Evolutionary conservation across 2,329 filamentous ascomycete genomes (phyloP).

Genomic region (Cladosporium austrohemisphaericum): DNA sequence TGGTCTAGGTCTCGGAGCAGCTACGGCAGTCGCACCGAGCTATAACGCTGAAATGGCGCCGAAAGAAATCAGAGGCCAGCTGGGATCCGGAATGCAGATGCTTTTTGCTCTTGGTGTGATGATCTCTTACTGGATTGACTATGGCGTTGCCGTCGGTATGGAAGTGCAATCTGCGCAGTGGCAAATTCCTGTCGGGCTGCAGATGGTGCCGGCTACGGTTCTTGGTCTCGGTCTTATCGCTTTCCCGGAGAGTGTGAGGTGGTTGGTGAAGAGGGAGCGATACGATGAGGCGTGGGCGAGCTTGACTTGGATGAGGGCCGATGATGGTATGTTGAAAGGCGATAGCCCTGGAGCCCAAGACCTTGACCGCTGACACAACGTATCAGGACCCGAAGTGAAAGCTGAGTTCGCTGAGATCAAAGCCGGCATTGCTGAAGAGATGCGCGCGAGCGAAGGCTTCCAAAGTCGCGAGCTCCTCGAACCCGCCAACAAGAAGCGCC

Average conservation of each 20-base stretch:
- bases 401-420: slow-evolving; percentile 52
- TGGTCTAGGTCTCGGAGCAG: slow-evolving; percentile 46
- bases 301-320: slow-evolving; percentile 51
- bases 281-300: slow-evolving; percentile 47
- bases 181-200: slow-evolving; percentile 55
- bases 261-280: slow-evolving; percentile 47
- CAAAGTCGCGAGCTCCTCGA: slow-evolving; percentile 43
- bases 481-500: slow-evolving; percentile 43
- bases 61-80: slow-evolving; percentile 45
- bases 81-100: slow-evolving; percentile 52
- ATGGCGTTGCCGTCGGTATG: slow-evolving; percentile 40
- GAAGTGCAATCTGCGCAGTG: slow-evolving; percentile 44
- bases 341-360: no score
- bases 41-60: slow-evolving; percentile 54
- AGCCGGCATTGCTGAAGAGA: slow-evolving; percentile 45
- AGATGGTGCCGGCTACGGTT: slow-evolving; percentile 47
- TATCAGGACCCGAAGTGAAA: slow-evolving; percentile 28
- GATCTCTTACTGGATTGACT: slow-evolving; percentile 51
- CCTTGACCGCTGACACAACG: no score
- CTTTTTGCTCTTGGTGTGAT: slow-evolving; percentile 50
- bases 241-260: slow-evolving; percentile 49
- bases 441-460: slow-evolving; percentile 37
- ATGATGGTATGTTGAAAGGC: slow-evolving; percentile 33
- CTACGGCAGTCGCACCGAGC: slow-evolving; percentile 54
- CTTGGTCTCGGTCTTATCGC: slow-evolving; percentile 50